Base-by-base conservation (phyloP, 495 filamentous ascomycete genomes). In the Aspergillus steynii region DNA sequence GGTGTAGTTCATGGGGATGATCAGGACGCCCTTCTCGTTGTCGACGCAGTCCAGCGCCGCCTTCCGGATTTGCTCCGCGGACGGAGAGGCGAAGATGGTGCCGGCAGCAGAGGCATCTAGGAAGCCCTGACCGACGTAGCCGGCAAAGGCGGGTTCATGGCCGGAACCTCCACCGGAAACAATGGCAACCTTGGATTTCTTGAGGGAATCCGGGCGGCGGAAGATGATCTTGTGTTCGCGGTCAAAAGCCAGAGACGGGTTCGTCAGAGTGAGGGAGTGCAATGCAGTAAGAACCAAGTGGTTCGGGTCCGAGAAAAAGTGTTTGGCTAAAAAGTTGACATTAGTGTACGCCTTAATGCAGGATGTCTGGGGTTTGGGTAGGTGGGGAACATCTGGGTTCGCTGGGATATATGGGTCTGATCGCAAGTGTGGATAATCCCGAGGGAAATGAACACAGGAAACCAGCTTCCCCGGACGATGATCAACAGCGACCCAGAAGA, bases 161-260 rank as follows among this genome's bases (percentile, higher is more conserved):
- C 95, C 95, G 27, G 88, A 90, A 32, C 95, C 95, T 59, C 95
- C 95, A 65, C 95, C 95, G 20, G 90, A 92, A 60, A 99, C 81
- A 68, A 98, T 80, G 37, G 90, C 89, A 53, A 97, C 93, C 56
- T 88, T 86, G 27, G 77, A 69, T 54, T 77, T 77, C 52, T 73
- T 68, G 50, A 74, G 64, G 5, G 69, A 68, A 68, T 79, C 74
- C 32, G 89, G 90, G 59, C 90, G 87, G 48, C 82, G 86, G 77
- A 96, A 96, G 65, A 97, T 74, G 66, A 94, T 89, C 71, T 97
- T 99, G 77, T 97, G 91, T 45, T 83, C 76, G 50, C 71, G 68
- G 71, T 99, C 95, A 65, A 93, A 82, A 47, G 89, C 87, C 20
- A 96, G 78, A 61, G 88, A 88, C 7, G 95, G 95, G 74, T 99